A percentile compares a stretch with the other conserved stretches of the same genome.
Evolutionary conservation across 2,329 filamentous ascomycete species (phyloP).

Genomic region (Pleurostoma richardsiae): DNA sequence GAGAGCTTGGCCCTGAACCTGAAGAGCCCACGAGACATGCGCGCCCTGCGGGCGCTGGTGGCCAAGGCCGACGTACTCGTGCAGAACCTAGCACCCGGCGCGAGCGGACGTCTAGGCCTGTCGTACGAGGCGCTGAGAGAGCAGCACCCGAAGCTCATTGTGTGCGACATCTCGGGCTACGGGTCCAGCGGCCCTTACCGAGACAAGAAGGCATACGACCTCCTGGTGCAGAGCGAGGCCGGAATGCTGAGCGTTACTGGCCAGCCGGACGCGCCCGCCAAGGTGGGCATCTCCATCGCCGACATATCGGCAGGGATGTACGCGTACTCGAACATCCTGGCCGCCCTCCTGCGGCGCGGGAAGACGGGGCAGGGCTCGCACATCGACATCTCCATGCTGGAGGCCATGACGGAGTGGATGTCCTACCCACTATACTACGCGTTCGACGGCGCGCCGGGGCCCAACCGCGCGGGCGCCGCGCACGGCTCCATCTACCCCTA

Average conservation of each 20-base stretch:
- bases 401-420: slow-evolving; percentile 57
- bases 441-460: slow-evolving; percentile 35
- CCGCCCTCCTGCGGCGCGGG: slow-evolving; percentile 40
- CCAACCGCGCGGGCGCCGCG: slow-evolving; percentile 40
- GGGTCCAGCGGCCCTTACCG: slow-evolving; percentile 44
- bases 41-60: slow-evolving; percentile 35
- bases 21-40: slow-evolving; percentile 36
- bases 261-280: slow-evolving; percentile 33
- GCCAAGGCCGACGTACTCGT: slow-evolving; percentile 43
- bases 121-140: slow-evolving; percentile 35
- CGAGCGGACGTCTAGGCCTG: slow-evolving; percentile 39
- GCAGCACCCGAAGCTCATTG: slow-evolving; percentile 39
- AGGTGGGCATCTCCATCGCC: slow-evolving; percentile 49
- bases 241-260: slow-evolving; percentile 47
- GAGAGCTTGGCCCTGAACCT: slow-evolving; percentile 46
- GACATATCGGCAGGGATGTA: slow-evolving; percentile 50
- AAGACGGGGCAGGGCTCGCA: slow-evolving; percentile 42
- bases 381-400: slow-evolving; percentile 53
- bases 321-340: slow-evolving; percentile 45
- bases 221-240: slow-evolving; percentile 50
- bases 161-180: slow-evolving; percentile 50
- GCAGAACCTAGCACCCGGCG: slow-evolving; percentile 48
- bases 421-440: slow-evolving; percentile 50
- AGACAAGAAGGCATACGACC: slow-evolving; percentile 50
- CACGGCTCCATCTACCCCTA: slow-evolving; percentile 54